Base-by-base conservation (phyloP, 2,329 filamentous ascomycete genomes). In the Knufia fluminis region DNA sequence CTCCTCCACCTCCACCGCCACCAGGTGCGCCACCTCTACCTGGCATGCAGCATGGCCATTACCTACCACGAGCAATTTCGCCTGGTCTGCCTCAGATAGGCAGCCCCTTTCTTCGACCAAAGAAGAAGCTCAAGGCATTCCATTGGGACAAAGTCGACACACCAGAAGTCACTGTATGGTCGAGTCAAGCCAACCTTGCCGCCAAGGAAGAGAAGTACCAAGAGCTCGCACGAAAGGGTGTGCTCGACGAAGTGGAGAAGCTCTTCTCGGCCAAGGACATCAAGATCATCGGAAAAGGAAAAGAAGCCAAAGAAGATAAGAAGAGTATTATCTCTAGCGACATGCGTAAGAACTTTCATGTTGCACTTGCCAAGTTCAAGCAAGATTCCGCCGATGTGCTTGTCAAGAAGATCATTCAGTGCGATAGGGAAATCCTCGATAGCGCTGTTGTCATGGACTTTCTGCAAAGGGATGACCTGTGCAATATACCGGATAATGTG, bases 141-240 rank as follows among this genome's bases (percentile, higher is more conserved):
- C 92, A 98, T 71, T 97, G 92, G 91, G 92, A 98, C 70, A 97
- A 97, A 74, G 88, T 98, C 48, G 92, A 98, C 68, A 79, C 86
- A 47, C 86, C 89, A 19, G 82, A 92, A 64, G 85, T 88, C 45
- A 96, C 91, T 48, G 86, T 96, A 60, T 97, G 91, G 91, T 90
- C 89, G 28, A 88, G 94, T 66, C 80, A 86, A 24, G 85, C 87
- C 3, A 94, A 87, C n/a, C 79, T 82, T 3, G 83, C 94, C 64
- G 86, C 85, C 53, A 87, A 90, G 63, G 92, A 98, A 70, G 87
- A 95, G 69, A 96, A 96, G 67, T 97, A 97, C 64, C 81, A 85
- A 33, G 92, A 97, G 62, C 77, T 98, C 52, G 90, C 87, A 52
- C 85, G 85, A 63, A 95, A 91, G 73, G 92, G 92, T 72, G 94